phyloP scores from a whole-genome alignment of 139 green algal species.

The Ettlia oleoabundans region DNA sequence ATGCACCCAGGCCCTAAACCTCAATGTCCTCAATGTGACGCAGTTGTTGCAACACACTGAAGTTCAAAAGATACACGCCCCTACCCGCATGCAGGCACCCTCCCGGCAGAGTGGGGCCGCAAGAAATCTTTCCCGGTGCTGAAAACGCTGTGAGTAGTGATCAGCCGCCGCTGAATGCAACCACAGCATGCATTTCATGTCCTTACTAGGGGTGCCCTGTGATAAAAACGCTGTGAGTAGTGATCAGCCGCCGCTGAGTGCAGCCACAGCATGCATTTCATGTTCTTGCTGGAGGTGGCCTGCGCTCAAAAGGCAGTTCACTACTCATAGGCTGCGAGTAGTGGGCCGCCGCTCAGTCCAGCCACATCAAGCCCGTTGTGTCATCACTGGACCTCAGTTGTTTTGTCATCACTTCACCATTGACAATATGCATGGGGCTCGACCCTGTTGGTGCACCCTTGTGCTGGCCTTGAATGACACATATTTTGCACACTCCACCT shows the following conservation, averaged over 20 bases:
- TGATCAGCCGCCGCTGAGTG: not conserved
- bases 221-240: slow-evolving; percentile 16
- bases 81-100: slow-evolving; percentile 1
- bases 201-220: not conserved
- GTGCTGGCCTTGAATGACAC: too few species aligned
- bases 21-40: too few species aligned
- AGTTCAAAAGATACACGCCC: not conserved
- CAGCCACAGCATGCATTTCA: not conserved
- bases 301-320: slow-evolving; percentile 8
- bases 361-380: not conserved
- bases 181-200: not conserved
- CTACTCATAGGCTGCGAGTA: slow-evolving; percentile 13
- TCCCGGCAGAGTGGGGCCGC: slow-evolving; percentile 16
- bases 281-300: not conserved
- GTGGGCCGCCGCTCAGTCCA: not conserved
- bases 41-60: not conserved
- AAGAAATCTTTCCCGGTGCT: slow-evolving; percentile 13
- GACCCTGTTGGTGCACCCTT: too few species aligned
- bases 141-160: slow-evolving; percentile 11
- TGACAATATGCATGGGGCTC: too few species aligned
- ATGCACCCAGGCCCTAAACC: too few species aligned
- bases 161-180: not conserved
- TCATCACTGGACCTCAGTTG: too few species aligned
- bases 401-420: too few species aligned
- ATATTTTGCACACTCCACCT: not conserved